phyloP scores from a whole-genome alignment of 2,329 filamentous ascomycete species.

The Teratosphaeria gauchensis region DNA sequence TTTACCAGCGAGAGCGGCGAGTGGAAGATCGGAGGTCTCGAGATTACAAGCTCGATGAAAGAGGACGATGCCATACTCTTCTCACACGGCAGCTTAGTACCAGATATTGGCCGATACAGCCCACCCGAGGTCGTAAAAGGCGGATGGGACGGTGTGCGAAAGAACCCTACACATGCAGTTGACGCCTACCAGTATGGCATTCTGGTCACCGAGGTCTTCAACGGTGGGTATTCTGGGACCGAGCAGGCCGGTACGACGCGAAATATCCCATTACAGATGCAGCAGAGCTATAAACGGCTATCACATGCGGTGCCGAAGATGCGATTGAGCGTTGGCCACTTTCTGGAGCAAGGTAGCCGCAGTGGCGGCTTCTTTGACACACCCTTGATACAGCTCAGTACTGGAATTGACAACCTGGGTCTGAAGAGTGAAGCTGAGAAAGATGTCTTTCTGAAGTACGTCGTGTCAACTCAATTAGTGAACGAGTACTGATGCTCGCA shows the following conservation, averaged over 20 bases:
- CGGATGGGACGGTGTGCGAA: conserved; percentile 89
- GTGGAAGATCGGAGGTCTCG: conserved; percentile 93
- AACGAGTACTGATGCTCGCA: conserved; percentile 17
- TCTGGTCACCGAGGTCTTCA: conserved; percentile 84
- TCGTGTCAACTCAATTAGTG: not conserved
- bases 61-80: conserved; percentile 93
- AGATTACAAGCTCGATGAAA: conserved; percentile 87
- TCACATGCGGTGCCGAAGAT: conserved; percentile 84
- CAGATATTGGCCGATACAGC: conserved; percentile 73
- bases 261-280: conserved; percentile 77
- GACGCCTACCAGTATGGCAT: conserved; percentile 83
- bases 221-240: conserved; percentile 63
- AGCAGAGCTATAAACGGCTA: conserved; percentile 80
- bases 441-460: conserved; percentile 68
- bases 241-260: conserved; percentile 82
- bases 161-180: conserved; percentile 66
- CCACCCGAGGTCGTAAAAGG: conserved; percentile 76
- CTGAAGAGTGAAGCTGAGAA: conserved; percentile 77
- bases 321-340: conserved; percentile 71
- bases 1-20: conserved; percentile 95
- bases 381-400: conserved; percentile 79
- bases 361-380: conserved; percentile 85
- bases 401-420: conserved; percentile 86
- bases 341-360: conserved; percentile 79
- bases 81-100: conserved; percentile 77